A percentile compares a stretch with the other conserved stretches of the same genome.
Conservation (phyloP, 2,329 filamentous ascomycete species). For the Biscogniauxia marginata region DNA sequence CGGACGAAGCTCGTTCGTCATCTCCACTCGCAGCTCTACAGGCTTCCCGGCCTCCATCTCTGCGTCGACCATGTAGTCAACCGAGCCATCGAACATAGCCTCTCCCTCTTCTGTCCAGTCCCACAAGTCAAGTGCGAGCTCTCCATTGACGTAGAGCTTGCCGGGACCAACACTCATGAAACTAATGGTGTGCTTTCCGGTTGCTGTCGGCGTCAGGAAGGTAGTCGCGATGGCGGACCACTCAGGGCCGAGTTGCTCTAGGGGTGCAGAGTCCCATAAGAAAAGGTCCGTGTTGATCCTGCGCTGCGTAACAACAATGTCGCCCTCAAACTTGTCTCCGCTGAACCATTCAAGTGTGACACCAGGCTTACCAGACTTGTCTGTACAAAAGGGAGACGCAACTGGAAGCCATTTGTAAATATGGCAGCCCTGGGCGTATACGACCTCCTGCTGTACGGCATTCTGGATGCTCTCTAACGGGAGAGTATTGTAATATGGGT, state of each 20-base stretch:
- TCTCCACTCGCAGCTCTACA: constrained; percentile 62
- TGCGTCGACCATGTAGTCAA: constrained; percentile 61
- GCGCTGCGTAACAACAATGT: constrained; percentile 55
- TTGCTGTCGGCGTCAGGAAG: constrained; percentile 55
- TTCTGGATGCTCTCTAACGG: constrained; percentile 62
- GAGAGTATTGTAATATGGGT: constrained; percentile 66
- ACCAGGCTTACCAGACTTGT: constrained; percentile 55
- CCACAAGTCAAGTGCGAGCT: constrained; percentile 63
- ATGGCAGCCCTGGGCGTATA: constrained; percentile 61
- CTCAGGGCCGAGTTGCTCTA: constrained; percentile 56
- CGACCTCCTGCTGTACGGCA: constrained; percentile 53
- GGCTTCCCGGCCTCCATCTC: constrained; percentile 58
- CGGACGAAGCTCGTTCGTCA: constrained; percentile 65
- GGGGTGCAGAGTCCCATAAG: constrained; percentile 67
- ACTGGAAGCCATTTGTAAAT: constrained; percentile 66
- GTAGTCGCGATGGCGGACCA: constrained; percentile 66
- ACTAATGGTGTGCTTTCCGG: constrained; percentile 63
- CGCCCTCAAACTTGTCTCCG: constrained; percentile 61
- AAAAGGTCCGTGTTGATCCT: constrained; percentile 66
- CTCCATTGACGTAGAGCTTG: constrained; percentile 57
- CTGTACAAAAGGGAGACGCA: constrained; percentile 58
- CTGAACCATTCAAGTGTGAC: constrained; percentile 64
- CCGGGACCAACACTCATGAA: constrained; percentile 68
- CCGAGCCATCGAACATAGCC: constrained; percentile 68
- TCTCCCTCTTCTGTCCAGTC: constrained; percentile 68